Evolutionary conservation across 495 filamentous ascomycete genomes (phyloP).

Genomic region (Hapsidospora chrysogenum): DNA sequence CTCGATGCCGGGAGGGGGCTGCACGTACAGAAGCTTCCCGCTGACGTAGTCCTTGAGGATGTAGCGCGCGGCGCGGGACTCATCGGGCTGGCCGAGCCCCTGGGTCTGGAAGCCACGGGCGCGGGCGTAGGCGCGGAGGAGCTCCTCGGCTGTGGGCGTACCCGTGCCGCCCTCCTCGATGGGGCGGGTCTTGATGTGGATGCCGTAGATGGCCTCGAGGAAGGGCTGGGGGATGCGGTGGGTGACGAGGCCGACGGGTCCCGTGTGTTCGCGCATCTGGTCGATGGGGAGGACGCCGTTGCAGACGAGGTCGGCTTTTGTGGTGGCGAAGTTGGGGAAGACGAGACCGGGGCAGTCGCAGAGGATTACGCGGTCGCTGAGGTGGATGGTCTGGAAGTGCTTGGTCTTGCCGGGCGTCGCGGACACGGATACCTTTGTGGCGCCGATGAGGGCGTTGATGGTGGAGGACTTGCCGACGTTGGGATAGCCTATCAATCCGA

Average conservation of each 20-base stretch:
- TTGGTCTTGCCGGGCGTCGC: constrained; percentile 97
- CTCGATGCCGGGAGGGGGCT: constrained; percentile 66
- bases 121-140: constrained; percentile 71
- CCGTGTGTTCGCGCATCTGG: constrained; percentile 87
- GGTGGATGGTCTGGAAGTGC: constrained; percentile 96
- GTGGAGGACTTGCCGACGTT: constrained; percentile 99
- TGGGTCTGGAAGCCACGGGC: constrained; percentile 80
- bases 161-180: constrained; percentile 90
- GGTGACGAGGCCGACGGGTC: constrained; percentile 73
- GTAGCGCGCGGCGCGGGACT: constrained; percentile 77
- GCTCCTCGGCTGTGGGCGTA: constrained; percentile 69
- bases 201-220: constrained; percentile 81
- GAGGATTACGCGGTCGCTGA: constrained; percentile 73
- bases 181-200: constrained; percentile 69
- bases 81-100: constrained; percentile 80
- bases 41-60: constrained; percentile 96
- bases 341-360: constrained; percentile 99
- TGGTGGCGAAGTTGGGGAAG: constrained; percentile 94
- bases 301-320: constrained; percentile 91
- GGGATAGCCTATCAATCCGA: constrained; percentile 94
- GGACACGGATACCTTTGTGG: constrained; percentile 97
- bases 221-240: constrained; percentile 81
- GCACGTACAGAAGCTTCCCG: constrained; percentile 83
- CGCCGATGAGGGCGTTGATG: constrained; percentile 93
- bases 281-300: constrained; percentile 95